Conservation (phyloP, 2,329 filamentous ascomycete species). For the Apiospora marii region DNA sequence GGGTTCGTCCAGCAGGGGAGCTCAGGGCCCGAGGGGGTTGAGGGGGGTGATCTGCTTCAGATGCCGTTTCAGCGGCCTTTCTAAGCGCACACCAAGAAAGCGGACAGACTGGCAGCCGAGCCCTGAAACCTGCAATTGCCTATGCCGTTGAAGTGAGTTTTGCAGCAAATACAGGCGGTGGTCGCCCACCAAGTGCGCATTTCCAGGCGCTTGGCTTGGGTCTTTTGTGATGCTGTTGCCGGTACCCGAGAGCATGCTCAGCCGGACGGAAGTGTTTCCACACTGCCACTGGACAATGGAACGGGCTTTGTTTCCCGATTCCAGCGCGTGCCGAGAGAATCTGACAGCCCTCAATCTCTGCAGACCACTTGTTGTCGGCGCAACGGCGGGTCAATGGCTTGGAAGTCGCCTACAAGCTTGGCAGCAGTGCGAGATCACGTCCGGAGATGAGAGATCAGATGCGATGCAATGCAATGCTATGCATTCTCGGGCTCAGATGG, state of each 20-base stretch:
- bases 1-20: conserved; percentile 27
- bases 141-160: conserved; percentile 32
- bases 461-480: neutral
- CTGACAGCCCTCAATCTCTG: neutral
- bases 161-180: neutral
- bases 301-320: conserved; percentile 1
- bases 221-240: neutral
- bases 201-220: conserved; percentile 6
- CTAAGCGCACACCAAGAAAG: conserved; percentile 28
- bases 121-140: conserved; percentile 39
- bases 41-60: conserved; percentile 40
- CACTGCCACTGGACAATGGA: conserved; percentile 7
- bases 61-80: conserved; percentile 38
- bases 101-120: conserved; percentile 40
- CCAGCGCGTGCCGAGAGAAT: neutral
- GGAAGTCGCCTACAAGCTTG: neutral
- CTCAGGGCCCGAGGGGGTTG: conserved; percentile 31
- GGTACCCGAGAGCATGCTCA: conserved; percentile 1
- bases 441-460: neutral
- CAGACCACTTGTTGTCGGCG: neutral
- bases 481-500: neutral
- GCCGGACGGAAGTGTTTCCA: conserved; percentile 9
- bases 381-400: neutral
- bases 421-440: neutral
- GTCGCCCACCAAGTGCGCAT: neutral